These are phyloP conservation scores for Puccinia horiana DNA, from an alignment of 1,284 basidiomycete species.

Conservation along the genomic window DNA sequence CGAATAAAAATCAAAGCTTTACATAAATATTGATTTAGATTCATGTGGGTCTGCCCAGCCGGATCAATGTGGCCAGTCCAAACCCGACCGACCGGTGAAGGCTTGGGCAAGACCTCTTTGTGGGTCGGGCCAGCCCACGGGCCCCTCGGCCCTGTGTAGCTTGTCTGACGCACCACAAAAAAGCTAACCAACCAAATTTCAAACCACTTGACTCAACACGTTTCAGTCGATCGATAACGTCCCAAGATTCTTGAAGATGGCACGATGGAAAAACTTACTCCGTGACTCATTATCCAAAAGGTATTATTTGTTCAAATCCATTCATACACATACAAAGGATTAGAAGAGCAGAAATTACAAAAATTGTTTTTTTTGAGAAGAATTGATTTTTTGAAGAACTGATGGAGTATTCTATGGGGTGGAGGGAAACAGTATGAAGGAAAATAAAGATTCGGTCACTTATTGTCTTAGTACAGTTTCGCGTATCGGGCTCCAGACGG, in stretches of 20 bases:
- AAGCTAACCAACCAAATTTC: background rate
- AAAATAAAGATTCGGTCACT: slow-evolving; percentile 35
- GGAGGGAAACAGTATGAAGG: slow-evolving; percentile 30
- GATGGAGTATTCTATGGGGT: background rate
- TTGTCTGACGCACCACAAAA: no score
- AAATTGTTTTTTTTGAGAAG: background rate
- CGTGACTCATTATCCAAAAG: background rate
- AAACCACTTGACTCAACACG: background rate
- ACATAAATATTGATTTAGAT: no score
- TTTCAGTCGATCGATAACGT: background rate
- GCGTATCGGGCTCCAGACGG: background rate
- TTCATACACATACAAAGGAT: background rate
- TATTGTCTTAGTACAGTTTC: slow-evolving; percentile 36
- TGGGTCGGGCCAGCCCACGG: background rate
- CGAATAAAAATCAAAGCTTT: no score
- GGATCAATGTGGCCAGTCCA: no score
- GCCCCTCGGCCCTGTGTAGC: no score
- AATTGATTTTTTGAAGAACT: background rate
- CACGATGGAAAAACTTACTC: background rate
- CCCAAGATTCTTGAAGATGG: background rate
- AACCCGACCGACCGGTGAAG: no score
- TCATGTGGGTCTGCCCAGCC: no score
- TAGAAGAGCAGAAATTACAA: background rate
- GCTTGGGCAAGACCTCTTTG: no score
- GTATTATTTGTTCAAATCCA: background rate